Evolutionary conservation across 2,329 filamentous ascomycete genomes (phyloP).

Genomic region (Alternaria sp.): DNA sequence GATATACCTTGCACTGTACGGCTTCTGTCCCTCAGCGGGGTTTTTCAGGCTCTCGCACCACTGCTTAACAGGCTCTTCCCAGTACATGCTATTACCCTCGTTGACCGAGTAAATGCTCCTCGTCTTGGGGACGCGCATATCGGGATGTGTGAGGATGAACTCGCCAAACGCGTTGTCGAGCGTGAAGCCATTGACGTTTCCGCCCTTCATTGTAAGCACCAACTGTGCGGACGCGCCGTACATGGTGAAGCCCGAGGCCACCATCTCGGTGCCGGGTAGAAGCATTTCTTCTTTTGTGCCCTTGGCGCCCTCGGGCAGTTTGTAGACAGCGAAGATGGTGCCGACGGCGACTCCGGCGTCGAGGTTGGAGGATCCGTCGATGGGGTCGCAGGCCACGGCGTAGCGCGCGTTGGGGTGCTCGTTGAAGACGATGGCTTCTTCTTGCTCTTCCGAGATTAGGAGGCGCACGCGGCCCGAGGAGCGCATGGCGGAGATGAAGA

Average conservation of each 20-base stretch:
- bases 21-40: conserved; percentile 76
- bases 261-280: conserved; percentile 85
- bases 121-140: conserved; percentile 85
- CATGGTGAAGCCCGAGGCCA: conserved; percentile 99
- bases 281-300: conserved; percentile 86
- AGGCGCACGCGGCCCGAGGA: conserved; percentile 89
- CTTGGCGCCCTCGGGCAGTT: conserved; percentile 76
- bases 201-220: conserved; percentile 94
- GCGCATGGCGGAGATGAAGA: conserved; percentile 95
- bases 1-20: conserved; percentile 94
- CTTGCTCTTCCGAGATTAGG: conserved; percentile 97
- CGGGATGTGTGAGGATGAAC: conserved; percentile 96
- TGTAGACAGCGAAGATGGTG: conserved; percentile 95
- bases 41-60: conserved; percentile 92
- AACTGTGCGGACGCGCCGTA: conserved; percentile 96
- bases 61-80: conserved; percentile 83
- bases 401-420: conserved; percentile 79
- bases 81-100: conserved; percentile 97
- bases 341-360: conserved; percentile 97
- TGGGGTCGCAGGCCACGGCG: conserved; percentile 95
- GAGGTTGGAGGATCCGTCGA: conserved; percentile 96
- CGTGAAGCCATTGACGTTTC: conserved; percentile 95
- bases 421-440: conserved; percentile 86
- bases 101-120: conserved; percentile 96
- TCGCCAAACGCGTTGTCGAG: conserved; percentile 96